Conservation (phyloP, 441 rosid genomes). For the Adansonia gregorii region DNA sequence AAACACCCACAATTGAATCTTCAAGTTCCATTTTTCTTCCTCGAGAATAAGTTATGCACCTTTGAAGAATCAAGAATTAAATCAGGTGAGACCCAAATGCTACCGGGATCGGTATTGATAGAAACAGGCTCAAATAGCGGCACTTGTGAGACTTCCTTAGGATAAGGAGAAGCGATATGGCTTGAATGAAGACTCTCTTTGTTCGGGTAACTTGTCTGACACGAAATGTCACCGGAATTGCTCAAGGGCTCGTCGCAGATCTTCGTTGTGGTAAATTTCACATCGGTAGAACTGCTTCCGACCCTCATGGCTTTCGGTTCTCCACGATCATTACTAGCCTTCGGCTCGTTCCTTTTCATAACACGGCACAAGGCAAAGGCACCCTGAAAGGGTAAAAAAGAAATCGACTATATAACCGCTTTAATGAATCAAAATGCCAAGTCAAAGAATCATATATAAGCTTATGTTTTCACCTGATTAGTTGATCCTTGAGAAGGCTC, state of each 20-base stretch:
- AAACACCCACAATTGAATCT: not conserved
- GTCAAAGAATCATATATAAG: not conserved
- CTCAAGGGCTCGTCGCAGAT: conserved; percentile 44
- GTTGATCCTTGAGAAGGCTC: conserved; percentile 51
- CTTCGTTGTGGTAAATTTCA: conserved; percentile 32
- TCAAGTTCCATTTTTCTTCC: not conserved
- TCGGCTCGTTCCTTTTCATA: conserved; percentile 65
- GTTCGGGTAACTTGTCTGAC: conserved; percentile 41
- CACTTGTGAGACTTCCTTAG: conserved; percentile 33
- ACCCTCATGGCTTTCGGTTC: conserved; percentile 40
- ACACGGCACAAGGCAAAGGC: conserved; percentile 81
- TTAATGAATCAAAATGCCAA: not conserved
- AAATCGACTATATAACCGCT: not conserved
- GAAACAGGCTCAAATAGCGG: conserved; percentile 38
- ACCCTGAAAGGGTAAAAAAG: conserved; percentile 46
- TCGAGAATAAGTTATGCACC: conserved; percentile 41
- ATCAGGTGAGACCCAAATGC: conserved; percentile 62
- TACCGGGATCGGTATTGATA: conserved; percentile 39
- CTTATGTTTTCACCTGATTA: conserved; percentile 47
- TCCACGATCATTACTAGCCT: conserved; percentile 40
- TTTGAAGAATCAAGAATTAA: conserved; percentile 68
- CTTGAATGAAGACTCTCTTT: conserved; percentile 40
- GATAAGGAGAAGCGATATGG: conserved; percentile 38
- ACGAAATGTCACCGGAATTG: conserved; percentile 40
- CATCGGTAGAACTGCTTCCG: conserved; percentile 40